These are phyloP conservation scores for Diplodia seriata DNA, from an alignment of 2,329 filamentous ascomycete species.

Conservation along the genomic window DNA sequence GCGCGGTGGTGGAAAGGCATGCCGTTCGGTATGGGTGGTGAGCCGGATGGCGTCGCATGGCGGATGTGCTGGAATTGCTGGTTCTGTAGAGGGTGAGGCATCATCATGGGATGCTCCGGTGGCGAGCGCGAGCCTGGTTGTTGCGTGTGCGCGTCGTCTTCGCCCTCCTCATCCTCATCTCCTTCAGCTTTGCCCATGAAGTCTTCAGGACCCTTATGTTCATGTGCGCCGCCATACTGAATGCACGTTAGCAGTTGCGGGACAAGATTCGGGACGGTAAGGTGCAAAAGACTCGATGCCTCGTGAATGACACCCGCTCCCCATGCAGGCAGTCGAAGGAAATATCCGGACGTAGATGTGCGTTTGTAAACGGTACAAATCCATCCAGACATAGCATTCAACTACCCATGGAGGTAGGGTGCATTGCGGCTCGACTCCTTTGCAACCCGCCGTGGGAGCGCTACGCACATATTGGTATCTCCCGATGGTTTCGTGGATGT, in stretches of 20 bases:
- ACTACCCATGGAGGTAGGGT: too few species aligned
- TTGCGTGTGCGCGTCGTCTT: constrained; percentile 68
- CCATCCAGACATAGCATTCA: too few species aligned
- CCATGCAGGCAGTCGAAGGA: too few species aligned
- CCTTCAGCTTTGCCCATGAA: constrained; percentile 78
- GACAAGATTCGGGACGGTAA: neutral
- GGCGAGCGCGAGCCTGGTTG: constrained; percentile 71
- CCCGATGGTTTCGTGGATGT: constrained; percentile 88
- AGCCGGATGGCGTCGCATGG: constrained; percentile 82
- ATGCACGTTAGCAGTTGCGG: constrained; percentile 39
- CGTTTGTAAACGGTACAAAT: too few species aligned
- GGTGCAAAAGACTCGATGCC: neutral
- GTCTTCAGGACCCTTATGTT: constrained; percentile 94
- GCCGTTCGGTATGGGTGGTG: constrained; percentile 84
- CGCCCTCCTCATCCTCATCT: constrained; percentile 84
- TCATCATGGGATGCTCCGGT: constrained; percentile 66
- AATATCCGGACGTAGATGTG: too few species aligned
- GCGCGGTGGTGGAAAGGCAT: constrained; percentile 74
- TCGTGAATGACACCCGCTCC: too few species aligned
- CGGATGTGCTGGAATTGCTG: constrained; percentile 80
- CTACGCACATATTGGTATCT: constrained; percentile 85
- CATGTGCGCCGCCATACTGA: constrained; percentile 89
- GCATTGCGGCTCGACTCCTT: too few species aligned
- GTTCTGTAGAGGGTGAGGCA: constrained; percentile 55
- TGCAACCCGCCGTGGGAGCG: neutral